Base-by-base conservation (phyloP, 306 rosid species). In the Mimosa bimucronata region DNA sequence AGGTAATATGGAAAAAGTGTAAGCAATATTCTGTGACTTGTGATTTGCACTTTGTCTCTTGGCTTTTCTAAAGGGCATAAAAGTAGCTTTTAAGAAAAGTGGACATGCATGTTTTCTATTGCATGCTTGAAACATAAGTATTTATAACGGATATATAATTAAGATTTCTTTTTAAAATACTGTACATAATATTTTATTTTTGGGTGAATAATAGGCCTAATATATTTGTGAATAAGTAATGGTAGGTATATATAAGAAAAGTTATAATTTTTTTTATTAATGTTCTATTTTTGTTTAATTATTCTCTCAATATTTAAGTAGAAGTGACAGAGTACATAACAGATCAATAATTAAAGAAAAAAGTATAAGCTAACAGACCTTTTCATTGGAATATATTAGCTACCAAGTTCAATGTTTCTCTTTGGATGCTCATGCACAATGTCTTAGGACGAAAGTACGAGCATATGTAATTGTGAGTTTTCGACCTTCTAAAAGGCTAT, bases 81-180 rank as follows among this genome's bases (percentile, higher is more conserved):
- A 80, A 80, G 69, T 83, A 28, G 29, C 83, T 73, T 82, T 83
- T 1, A 38, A 40, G 73, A 67, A 38, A 67, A 67, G 73, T 40
- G 73, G 73, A n/a, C 31, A 40, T 37, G 71, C 73, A 40, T 41
- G 83, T 66, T 64, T 25, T 34, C 23, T 10, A 15, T 16, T 71
- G 66, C 46, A 70, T 70, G 37, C 77, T 69, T 79, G 61, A 69
- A 79, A 79, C 64, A 19, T 1, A 37, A 66, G 72, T 66, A 34
- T 66, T 37, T 66, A 38, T 18, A n/a, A n/a, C n/a, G 37, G 3
- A 46, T 18, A 71, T 5, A 19, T 34, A 19, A 23, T 41, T 13
- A 68, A 41, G 53, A 12, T 12, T 60, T 25, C 31, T 58, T 58
- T 50, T 58, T 25, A 53, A 53, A 5, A 6, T 53, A 53, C 11